Percentiles rank a stretch among this genome's conserved stretches.
Evolutionary conservation across 768 basidiomycete species (phyloP).

Genomic region (Trametes punicea): DNA sequence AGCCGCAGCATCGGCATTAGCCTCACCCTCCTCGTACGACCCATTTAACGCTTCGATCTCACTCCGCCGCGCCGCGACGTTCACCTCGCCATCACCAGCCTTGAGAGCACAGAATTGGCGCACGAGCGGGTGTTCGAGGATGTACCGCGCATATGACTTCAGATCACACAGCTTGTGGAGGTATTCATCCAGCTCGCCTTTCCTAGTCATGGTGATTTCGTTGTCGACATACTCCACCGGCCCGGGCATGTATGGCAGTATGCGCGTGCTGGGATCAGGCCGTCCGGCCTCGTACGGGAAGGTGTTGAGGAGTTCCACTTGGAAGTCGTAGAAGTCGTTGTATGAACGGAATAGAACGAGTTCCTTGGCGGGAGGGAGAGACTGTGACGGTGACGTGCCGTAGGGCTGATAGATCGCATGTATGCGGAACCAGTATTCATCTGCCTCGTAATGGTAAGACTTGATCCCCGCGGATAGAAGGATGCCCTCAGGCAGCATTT

Average conservation of each 20-base stretch:
- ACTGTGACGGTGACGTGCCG: slow-evolving; percentile 49
- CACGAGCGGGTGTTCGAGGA: slow-evolving; percentile 77
- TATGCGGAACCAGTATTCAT: slow-evolving; percentile 97
- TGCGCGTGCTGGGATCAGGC: slow-evolving; percentile 58
- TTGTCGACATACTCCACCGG: slow-evolving; percentile 84
- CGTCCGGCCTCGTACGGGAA: slow-evolving; percentile 94
- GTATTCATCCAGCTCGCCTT: slow-evolving; percentile 86
- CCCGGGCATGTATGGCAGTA: slow-evolving; percentile 97
- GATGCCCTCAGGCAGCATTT: slow-evolving; percentile 74
- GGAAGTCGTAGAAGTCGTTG: slow-evolving; percentile 98
- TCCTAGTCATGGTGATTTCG: slow-evolving; percentile 72
- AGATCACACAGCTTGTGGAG: slow-evolving; percentile 76
- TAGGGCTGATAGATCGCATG: slow-evolving; percentile 88
- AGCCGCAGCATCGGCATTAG: slow-evolving; percentile 37
- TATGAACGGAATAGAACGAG: slow-evolving; percentile 93
- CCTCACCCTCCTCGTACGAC: slow-evolving; percentile 17
- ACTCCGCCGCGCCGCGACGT: slow-evolving; percentile 54
- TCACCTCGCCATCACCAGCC: slow-evolving; percentile 80
- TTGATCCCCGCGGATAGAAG: slow-evolving; percentile 86
- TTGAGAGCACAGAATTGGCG: slow-evolving; percentile 81
- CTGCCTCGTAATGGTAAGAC: slow-evolving; percentile 96
- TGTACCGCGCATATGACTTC: slow-evolving; percentile 67
- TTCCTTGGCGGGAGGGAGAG: slow-evolving; percentile 64
- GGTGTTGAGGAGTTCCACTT: slow-evolving; percentile 78
- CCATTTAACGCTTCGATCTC: slow-evolving; percentile 54